Conservation (phyloP, 208 protist genomes). For the Trypanosomatidae sp. region DNA sequence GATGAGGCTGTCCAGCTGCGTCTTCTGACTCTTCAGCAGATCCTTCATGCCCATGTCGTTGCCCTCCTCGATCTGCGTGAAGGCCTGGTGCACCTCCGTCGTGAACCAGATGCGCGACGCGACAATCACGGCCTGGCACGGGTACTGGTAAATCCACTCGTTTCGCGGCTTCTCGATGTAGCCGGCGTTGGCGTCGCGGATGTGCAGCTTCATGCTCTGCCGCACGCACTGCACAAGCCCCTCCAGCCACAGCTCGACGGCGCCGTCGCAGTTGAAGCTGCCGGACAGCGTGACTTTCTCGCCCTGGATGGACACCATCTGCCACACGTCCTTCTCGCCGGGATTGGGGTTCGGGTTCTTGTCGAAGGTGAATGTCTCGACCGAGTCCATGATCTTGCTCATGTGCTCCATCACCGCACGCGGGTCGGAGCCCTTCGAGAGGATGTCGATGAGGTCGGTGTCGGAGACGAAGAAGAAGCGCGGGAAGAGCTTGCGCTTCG, state of each 20-base stretch:
- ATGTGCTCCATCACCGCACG: constrained; percentile 95
- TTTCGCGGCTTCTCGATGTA: constrained; percentile 97
- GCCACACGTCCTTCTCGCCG: constrained; percentile 76
- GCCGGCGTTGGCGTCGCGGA: constrained; percentile 90
- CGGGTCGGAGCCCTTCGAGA: constrained; percentile 96
- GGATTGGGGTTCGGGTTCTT: constrained; percentile 59
- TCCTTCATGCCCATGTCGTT: constrained; percentile 98
- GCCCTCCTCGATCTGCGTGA: constrained; percentile 97
- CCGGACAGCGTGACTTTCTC: constrained; percentile 94
- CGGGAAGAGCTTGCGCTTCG: constrained; percentile 97
- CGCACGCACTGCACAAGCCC: constrained; percentile 89
- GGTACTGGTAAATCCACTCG: constrained; percentile 97
- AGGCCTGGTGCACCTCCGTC: constrained; percentile 96
- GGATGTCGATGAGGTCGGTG: constrained; percentile 97
- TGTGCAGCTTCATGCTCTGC: constrained; percentile 79
- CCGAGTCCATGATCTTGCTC: constrained; percentile 97
- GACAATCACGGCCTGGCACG: constrained; percentile 95
- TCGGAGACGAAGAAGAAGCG: constrained; percentile 97
- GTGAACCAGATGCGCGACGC: constrained; percentile 98
- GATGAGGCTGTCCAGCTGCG: constrained; percentile 93
- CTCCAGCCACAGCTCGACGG: constrained; percentile 98
- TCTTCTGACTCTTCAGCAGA: constrained; percentile 95
- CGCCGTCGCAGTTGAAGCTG: constrained; percentile 91
- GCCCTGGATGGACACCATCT: constrained; percentile 94
- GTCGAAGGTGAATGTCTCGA: constrained; percentile 91